Base-by-base conservation (phyloP, 306 rosid species). In the Begonia fuchsioides region DNA sequence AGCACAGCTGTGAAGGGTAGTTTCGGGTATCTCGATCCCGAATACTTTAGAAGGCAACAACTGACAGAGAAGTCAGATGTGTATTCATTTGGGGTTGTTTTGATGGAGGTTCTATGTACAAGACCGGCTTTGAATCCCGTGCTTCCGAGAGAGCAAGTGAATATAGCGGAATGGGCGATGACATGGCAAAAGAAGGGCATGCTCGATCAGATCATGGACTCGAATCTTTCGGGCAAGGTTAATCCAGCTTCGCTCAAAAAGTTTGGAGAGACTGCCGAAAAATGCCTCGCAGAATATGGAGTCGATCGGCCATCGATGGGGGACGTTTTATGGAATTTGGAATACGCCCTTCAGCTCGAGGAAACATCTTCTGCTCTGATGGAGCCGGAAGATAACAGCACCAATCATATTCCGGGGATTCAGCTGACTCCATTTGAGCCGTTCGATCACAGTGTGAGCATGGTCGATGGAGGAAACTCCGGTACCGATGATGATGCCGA, bases 151-250 rank as follows among this genome's bases (percentile, higher is more conserved):
- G 97, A 90, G 49, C 95, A 90, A 39, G 95, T 90, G 55, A 90
- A 90, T 60, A 84, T 90, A 68, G 97, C 97, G n/a, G 97, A 84
- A 71, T 90, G 93, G 93, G 95, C 95, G 12, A 81, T 84, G 93
- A 65, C 50, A 10, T 90, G 97, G 95, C 95, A 84, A 71, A 81
- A 84, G 72, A 90, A 90, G 73, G 97, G 95, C 32, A 78, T 84
- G 93, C 90, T 90, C 43, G 94, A 90, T 59, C 92, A 84, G 58
- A 70, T 90, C 80, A 84, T 90, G 95, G 97, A 90, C 73, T 67
- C 70, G 38, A 76, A 84, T 65, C 76, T 90, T 19, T 79, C 47
- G 11, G 97, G 97, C 49, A 81, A 79, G 61, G 97, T 81, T 43
- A 84, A 84, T 60, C 74, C 78, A 13, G 80, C 95, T 55, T 84